Evolutionary conservation across 2,329 filamentous ascomycete genomes (phyloP).

Genomic region (Neonectria hederae): DNA sequence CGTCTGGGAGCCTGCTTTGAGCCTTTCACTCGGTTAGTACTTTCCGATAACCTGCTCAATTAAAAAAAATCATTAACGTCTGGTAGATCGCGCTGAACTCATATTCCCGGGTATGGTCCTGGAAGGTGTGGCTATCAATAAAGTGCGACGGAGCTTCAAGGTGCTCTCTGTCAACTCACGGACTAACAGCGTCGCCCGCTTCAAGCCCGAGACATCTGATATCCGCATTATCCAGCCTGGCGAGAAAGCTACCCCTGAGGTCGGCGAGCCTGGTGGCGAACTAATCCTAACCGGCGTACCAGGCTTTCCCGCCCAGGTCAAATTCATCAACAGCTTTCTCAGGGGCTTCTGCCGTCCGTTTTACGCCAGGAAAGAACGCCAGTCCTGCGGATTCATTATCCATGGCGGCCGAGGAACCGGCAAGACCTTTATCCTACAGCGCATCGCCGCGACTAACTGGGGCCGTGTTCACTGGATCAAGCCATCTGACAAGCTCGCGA

Average conservation of each 20-base stretch:
- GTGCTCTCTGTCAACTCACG: conserved; percentile 64
- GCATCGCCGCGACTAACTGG: conserved; percentile 75
- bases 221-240: conserved; percentile 51
- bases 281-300: conserved; percentile 67
- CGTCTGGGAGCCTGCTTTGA: conserved; percentile 51
- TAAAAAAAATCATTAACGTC: conserved; percentile 4
- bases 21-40: conserved; percentile 47
- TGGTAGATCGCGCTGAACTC: conserved; percentile 69
- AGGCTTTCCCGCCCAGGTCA: conserved; percentile 72
- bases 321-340: conserved; percentile 73
- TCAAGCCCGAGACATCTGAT: conserved; percentile 49
- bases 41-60: neutral
- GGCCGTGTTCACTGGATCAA: conserved; percentile 71
- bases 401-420: conserved; percentile 87
- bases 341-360: conserved; percentile 59
- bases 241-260: conserved; percentile 30
- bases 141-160: conserved; percentile 58
- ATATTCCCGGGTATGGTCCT: conserved; percentile 77
- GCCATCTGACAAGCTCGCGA: conserved; percentile 63
- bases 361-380: conserved; percentile 43
- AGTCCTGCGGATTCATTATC: conserved; percentile 71
- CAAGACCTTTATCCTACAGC: conserved; percentile 78
- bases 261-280: conserved; percentile 40
- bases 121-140: conserved; percentile 61
- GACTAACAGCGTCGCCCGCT: conserved; percentile 55